phyloP scores from a whole-genome alignment of 2,329 filamentous ascomycete genomes.

The Fusarium sterilihyphosum region DNA sequence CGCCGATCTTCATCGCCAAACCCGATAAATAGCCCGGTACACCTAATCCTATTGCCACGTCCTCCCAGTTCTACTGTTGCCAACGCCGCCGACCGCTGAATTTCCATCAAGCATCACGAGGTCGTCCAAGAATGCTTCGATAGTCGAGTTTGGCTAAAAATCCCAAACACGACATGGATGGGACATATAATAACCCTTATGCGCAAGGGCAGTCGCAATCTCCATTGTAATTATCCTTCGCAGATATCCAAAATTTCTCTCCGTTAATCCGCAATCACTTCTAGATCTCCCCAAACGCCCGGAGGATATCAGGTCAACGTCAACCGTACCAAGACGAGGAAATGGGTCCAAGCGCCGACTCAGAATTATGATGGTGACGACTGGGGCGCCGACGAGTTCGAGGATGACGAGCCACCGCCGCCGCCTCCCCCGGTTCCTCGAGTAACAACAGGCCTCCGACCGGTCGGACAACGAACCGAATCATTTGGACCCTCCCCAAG shows the following conservation, averaged over 20 bases:
- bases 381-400: slow-evolving; percentile 80
- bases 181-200: slow-evolving; percentile 43
- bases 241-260: not conserved
- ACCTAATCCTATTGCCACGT: slow-evolving; percentile 18
- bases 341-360: slow-evolving; percentile 92
- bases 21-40: slow-evolving; percentile 23
- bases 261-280: slow-evolving; percentile 19
- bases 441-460: slow-evolving; percentile 43
- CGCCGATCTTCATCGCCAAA: slow-evolving; percentile 28
- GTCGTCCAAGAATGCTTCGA: slow-evolving; percentile 37
- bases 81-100: slow-evolving; percentile 4
- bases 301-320: slow-evolving; percentile 81
- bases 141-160: slow-evolving; percentile 27
- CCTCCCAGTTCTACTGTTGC: slow-evolving; percentile 4
- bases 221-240: slow-evolving; percentile 39
- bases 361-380: slow-evolving; percentile 93
- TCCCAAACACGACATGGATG: slow-evolving; percentile 42
- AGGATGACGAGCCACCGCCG: slow-evolving; percentile 62
- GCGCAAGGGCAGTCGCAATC: slow-evolving; percentile 43
- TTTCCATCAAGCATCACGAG: not conserved
- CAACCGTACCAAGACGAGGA: slow-evolving; percentile 88
- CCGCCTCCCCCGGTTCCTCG: slow-evolving; percentile 46
- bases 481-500: slow-evolving; percentile 39
- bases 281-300: slow-evolving; percentile 47
- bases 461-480: slow-evolving; percentile 46